Conservation (phyloP, 2,329 filamentous ascomycete species). For the Fusarium secorum region DNA sequence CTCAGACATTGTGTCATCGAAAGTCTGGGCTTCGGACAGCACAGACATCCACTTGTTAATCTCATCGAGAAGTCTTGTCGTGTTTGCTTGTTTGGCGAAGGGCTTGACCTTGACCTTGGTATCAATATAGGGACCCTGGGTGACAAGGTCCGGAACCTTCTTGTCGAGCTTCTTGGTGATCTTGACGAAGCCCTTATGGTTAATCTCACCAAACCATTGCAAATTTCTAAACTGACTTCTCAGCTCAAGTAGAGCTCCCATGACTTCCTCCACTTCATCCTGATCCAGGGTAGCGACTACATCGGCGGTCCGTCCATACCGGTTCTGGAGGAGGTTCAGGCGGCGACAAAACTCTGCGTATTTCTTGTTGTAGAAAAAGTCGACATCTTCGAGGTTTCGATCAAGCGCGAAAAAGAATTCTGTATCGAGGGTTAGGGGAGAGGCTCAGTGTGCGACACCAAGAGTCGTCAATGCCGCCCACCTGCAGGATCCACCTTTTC, state of each 20-base stretch:
- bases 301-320: slow-evolving; percentile 80
- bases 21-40: slow-evolving; percentile 77
- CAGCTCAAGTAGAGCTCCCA: slow-evolving; percentile 88
- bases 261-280: slow-evolving; percentile 90
- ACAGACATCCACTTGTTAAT: slow-evolving; percentile 94
- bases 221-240: slow-evolving; percentile 88
- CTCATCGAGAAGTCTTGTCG: slow-evolving; percentile 58
- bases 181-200: slow-evolving; percentile 92
- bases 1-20: slow-evolving; percentile 77
- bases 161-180: slow-evolving; percentile 99
- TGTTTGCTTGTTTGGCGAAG: slow-evolving; percentile 77
- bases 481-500: slow-evolving; percentile 88
- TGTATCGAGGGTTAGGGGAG: slow-evolving; percentile 55
- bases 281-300: slow-evolving; percentile 77
- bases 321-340: slow-evolving; percentile 84
- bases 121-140: slow-evolving; percentile 85
- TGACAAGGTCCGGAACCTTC: slow-evolving; percentile 78
- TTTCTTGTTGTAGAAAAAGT: slow-evolving; percentile 97
- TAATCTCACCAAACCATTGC: slow-evolving; percentile 98
- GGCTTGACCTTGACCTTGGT: slow-evolving; percentile 89
- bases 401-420: slow-evolving; percentile 98
- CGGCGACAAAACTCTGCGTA: slow-evolving; percentile 84
- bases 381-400: slow-evolving; percentile 95
- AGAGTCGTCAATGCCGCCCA: slow-evolving; percentile 59
- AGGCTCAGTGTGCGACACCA: slow-evolving; percentile 40